Conservation (phyloP, 306 rosid species). For the Medicago arabica region DNA sequence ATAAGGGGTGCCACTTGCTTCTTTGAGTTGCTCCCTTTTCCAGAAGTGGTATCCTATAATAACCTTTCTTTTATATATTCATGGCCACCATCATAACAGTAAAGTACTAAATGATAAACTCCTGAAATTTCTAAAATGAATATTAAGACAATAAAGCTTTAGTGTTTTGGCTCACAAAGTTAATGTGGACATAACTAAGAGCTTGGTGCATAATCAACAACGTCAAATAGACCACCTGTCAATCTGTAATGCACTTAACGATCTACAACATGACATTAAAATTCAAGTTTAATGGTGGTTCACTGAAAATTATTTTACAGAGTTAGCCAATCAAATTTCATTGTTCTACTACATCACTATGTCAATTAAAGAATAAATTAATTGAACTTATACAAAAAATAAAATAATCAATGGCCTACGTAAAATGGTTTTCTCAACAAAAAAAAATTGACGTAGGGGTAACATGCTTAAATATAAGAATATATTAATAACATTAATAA, state of each 20-base stretch:
- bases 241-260: neutral
- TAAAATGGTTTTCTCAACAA: no score
- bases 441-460: no score
- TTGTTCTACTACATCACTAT: no score
- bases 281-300: no score
- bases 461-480: no score
- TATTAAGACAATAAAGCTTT: conserved; percentile 4
- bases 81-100: conserved; percentile 21
- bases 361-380: no score
- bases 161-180: neutral
- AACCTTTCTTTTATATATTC: neutral
- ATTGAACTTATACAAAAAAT: no score
- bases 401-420: no score
- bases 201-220: conserved; percentile 3
- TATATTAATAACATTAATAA: no score
- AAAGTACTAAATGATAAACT: conserved; percentile 32
- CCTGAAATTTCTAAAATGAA: conserved; percentile 33
- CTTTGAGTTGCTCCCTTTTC: conserved; percentile 46
- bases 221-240: neutral
- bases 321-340: no score
- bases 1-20: conserved; percentile 43
- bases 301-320: no score
- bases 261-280: no score
- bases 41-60: conserved; percentile 36
- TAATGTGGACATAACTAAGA: conserved; percentile 17